Evolutionary conservation across 2,329 filamentous ascomycete species (phyloP).

Genomic region (Fusarium scirpi): DNA sequence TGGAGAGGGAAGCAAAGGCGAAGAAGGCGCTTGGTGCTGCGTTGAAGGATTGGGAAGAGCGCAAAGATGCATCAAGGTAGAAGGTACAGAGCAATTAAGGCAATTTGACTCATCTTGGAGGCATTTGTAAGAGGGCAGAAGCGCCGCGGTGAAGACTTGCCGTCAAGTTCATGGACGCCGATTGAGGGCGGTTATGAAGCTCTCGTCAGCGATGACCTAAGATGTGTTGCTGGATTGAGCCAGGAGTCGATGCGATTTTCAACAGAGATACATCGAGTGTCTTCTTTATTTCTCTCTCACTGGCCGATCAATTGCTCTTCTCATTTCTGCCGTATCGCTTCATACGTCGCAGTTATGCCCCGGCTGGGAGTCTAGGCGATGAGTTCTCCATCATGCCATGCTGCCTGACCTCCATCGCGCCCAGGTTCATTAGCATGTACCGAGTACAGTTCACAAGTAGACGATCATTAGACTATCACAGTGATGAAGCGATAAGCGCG

Average conservation of each 20-base stretch:
- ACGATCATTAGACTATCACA: background rate
- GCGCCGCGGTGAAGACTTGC: no score
- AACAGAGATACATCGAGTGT: background rate
- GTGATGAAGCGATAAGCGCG: background rate
- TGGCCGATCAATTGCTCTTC: rapidly evolving
- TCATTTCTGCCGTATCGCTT: rapidly evolving
- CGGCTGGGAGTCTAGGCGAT: rapidly evolving
- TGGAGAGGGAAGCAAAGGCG: conserved; percentile 66
- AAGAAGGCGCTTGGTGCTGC: conserved; percentile 56
- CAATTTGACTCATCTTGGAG: rapidly evolving
- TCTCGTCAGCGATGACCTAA: no score
- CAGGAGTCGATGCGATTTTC: no score
- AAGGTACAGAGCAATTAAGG: background rate
- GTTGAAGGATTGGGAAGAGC: conserved; percentile 37
- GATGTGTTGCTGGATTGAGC: no score
- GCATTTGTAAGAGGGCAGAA: background rate
- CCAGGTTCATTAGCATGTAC: no score
- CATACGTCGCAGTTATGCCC: no score
- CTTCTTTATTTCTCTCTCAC: background rate
- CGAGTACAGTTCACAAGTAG: no score
- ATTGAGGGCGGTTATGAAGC: background rate
- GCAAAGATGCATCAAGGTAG: conserved; percentile 3
- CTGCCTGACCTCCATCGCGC: background rate
- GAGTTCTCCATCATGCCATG: background rate
- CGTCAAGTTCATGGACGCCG: no score